A percentile compares a stretch with the other conserved stretches of the same genome.
Conservation (phyloP, 1,284 basidiomycete genomes). For the Meira nashicola region DNA sequence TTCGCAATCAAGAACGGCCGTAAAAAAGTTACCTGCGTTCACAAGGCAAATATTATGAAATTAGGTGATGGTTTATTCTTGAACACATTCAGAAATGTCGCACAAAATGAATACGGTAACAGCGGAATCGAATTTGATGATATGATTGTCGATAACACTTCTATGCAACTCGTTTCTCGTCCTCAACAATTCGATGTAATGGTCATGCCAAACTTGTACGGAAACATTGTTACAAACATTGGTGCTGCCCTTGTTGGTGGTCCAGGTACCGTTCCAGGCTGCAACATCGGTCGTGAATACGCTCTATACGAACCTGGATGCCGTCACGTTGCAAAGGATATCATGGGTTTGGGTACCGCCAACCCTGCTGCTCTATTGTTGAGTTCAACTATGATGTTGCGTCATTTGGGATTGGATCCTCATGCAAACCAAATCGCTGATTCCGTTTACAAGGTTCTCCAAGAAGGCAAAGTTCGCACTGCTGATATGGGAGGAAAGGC, state of each 20-base stretch:
- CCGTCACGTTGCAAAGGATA: slow-evolving; percentile 94
- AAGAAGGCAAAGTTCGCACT: slow-evolving; percentile 81
- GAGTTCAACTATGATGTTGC: slow-evolving; percentile 95
- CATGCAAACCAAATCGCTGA: slow-evolving; percentile 90
- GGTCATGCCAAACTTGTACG: slow-evolving; percentile 95
- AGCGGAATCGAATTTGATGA: slow-evolving; percentile 88
- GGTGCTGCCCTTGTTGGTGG: slow-evolving; percentile 97
- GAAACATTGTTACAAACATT: slow-evolving; percentile 96
- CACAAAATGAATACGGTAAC: slow-evolving; percentile 60
- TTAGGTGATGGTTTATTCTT: slow-evolving; percentile 98
- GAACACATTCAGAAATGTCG: slow-evolving; percentile 93
- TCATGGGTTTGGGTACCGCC: slow-evolving; percentile 94
- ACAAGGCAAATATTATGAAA: slow-evolving; percentile 99
- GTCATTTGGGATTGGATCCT: slow-evolving; percentile 92
- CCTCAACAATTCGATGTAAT: slow-evolving; percentile 97
- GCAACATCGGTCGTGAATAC: slow-evolving; percentile 96
- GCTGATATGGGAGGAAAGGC: slow-evolving; percentile 55
- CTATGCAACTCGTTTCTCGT: slow-evolving; percentile 95
- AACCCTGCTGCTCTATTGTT: slow-evolving; percentile 99
- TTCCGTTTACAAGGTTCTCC: slow-evolving; percentile 82
- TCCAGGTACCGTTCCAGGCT: slow-evolving; percentile 94
- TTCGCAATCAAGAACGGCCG: slow-evolving; percentile 98
- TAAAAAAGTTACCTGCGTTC: slow-evolving; percentile 99
- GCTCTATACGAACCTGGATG: slow-evolving; percentile 98
- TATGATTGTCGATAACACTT: slow-evolving; percentile 99